Evolutionary conservation across 768 basidiomycete genomes (phyloP), one percentile per base, ranked within the genome.

Genomic region (Nidularia pulvinata): DNA sequence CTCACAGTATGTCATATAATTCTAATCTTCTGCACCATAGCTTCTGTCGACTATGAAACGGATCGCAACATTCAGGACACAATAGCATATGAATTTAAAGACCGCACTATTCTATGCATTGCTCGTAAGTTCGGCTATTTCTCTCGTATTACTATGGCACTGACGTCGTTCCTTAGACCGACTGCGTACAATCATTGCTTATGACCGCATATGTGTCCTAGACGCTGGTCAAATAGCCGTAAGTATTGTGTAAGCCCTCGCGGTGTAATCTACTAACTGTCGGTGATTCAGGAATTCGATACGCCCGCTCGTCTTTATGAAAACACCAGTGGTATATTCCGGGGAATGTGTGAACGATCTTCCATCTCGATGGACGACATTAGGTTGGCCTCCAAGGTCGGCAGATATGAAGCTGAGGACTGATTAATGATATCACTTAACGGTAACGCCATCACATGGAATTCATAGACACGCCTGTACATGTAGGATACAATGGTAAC

Each of bases 41-140:
- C 91, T n/a, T 90, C 89, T 9, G 91, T 94, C 32, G 92, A 94
- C 60, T 89, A 87, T 59, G 92, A 91, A 69, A 95, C 93, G 0
- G 95, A 97, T 71, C 75, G 85, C 54, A 91, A 91, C 66, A 94
- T 98, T 55, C 95, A 97, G 65, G 81, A 89, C 57, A 96, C 95
- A 5, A 96, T 98, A 57, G 80, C 91, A 1, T 76, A 77, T 48
- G 88, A 90, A 73, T 98, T 96, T 74, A 73, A 79, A 44, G 87
- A 93, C 66, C 85, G 87, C 57, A 96, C 95, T 0, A 82, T 95
- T 51, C 69, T 95, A 13, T 93, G 90, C 68, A 95, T 95, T 56
- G 91, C 91, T 55, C 92, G 88, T 90, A 60, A 68, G 89, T 78
- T 14, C 33, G 49, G 33, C 11, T 39, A 34, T 35, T 51, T 2